Conservation (phyloP, 1,284 basidiomycete species). For the Cystobasidium slooffiae region DNA sequence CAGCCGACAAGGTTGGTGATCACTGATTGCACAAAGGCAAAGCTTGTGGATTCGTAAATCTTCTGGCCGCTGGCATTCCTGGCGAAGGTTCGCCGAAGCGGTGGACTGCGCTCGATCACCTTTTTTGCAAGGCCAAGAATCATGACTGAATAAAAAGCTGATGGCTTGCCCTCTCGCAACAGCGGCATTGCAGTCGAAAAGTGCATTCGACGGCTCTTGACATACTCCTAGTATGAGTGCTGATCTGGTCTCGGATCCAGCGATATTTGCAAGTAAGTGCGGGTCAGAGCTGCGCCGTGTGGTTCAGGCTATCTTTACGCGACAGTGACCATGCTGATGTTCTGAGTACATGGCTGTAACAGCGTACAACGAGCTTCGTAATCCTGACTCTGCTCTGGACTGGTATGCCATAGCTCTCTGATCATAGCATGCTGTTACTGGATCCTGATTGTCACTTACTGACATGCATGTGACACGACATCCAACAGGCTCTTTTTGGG, state of each 20-base stretch:
- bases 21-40: not conserved
- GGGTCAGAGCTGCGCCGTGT: not conserved
- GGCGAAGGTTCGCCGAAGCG: not conserved
- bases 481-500: slow-evolving; percentile 31
- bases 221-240: slow-evolving; percentile 24
- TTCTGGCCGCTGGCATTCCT: slow-evolving; percentile 4
- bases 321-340: not conserved
- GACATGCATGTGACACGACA: slow-evolving; percentile 5
- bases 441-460: slow-evolving; percentile 24
- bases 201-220: too few species aligned
- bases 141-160: not conserved
- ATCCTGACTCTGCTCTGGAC: slow-evolving; percentile 29
- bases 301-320: not conserved
- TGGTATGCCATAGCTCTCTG: slow-evolving; percentile 11
- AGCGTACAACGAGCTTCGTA: slow-evolving; percentile 29
- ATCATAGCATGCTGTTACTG: not conserved
- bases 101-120: slow-evolving; percentile 14
- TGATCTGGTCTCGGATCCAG: slow-evolving; percentile 32
- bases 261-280: slow-evolving; percentile 27
- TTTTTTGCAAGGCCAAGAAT: not conserved
- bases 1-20: not conserved
- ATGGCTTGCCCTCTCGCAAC: too few species aligned
- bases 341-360: not conserved
- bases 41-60: not conserved
- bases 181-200: too few species aligned